phyloP scores from a whole-genome alignment of 169 alveolate genomes.

The Eimeria acervulina region DNA sequence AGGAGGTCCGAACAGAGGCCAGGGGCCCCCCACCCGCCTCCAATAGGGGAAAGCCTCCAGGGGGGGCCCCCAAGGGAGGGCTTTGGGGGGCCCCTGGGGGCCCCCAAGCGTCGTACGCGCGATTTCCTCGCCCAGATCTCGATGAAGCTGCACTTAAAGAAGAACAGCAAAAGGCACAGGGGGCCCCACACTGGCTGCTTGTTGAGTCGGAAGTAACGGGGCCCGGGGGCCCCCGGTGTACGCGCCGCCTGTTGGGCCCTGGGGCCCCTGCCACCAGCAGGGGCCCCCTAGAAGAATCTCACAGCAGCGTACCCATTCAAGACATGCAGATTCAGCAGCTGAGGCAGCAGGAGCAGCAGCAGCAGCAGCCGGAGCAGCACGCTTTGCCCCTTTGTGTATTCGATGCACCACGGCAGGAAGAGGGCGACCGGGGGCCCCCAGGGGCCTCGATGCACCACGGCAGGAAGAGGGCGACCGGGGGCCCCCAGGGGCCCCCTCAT shows the following conservation, averaged over 20 bases:
- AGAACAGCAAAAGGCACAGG: constrained; percentile 23
- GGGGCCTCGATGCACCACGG: too few species aligned
- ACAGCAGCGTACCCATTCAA: neutral
- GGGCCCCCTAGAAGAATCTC: neutral
- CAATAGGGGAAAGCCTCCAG: too few species aligned
- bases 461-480: neutral
- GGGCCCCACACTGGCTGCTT: constrained; percentile 28
- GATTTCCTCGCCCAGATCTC: constrained; percentile 53
- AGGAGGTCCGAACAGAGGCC: neutral
- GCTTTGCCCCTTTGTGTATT: neutral
- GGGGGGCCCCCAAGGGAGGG: neutral
- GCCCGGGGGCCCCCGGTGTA: constrained; percentile 8
- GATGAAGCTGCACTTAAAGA: constrained; percentile 20
- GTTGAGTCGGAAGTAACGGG: constrained; percentile 13
- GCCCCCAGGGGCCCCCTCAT: neutral
- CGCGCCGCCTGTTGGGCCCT: neutral
- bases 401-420: too few species aligned
- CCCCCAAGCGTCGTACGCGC: neutral
- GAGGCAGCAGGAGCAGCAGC: constrained; percentile 10
- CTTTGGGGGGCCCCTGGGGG: constrained; percentile 36
- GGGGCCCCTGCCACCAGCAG: neutral
- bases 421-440: too few species aligned
- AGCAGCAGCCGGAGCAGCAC: neutral
- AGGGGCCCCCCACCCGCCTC: too few species aligned
- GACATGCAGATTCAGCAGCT: neutral